Conservation (phyloP, 352 stramenopile genomes). For the Phytophthora pseudosyringae region DNA sequence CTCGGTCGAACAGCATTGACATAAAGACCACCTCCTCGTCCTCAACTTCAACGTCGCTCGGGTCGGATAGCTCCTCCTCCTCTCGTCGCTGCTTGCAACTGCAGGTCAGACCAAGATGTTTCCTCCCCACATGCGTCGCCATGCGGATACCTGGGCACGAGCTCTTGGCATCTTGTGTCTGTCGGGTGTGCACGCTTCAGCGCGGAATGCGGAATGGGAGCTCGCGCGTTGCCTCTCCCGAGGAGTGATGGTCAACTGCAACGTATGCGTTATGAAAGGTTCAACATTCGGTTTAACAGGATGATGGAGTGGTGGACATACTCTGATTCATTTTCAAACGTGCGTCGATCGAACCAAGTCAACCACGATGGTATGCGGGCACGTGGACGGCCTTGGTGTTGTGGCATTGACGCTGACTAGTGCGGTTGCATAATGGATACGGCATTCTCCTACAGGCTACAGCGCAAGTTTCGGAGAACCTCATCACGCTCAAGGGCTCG, state of each 20-base stretch:
- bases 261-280: constrained; percentile 32
- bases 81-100: constrained; percentile 14
- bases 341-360: constrained; percentile 7
- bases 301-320: constrained; percentile 25
- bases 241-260: constrained; percentile 34
- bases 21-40: constrained; percentile 75
- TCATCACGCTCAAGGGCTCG: constrained; percentile 99
- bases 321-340: constrained; percentile 38
- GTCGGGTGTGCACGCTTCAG: constrained; percentile 17
- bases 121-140: neutral
- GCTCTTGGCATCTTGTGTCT: constrained; percentile 15
- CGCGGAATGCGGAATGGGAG: constrained; percentile 18
- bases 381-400: neutral
- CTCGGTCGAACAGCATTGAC: constrained; percentile 72
- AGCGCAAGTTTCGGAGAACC: constrained; percentile 83
- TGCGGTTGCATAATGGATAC: neutral
- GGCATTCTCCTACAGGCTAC: constrained; percentile 51
- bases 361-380: constrained; percentile 17
- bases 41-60: constrained; percentile 34
- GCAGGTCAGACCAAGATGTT: constrained; percentile 1
- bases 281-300: constrained; percentile 31
- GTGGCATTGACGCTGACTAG: neutral
- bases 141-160: constrained; percentile 20
- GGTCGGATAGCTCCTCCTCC: constrained; percentile 18
- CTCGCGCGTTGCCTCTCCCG: neutral